These are phyloP conservation scores for Echeveria elegans DNA, from an alignment of 164 flowering plant species.

Conservation along the genomic window DNA sequence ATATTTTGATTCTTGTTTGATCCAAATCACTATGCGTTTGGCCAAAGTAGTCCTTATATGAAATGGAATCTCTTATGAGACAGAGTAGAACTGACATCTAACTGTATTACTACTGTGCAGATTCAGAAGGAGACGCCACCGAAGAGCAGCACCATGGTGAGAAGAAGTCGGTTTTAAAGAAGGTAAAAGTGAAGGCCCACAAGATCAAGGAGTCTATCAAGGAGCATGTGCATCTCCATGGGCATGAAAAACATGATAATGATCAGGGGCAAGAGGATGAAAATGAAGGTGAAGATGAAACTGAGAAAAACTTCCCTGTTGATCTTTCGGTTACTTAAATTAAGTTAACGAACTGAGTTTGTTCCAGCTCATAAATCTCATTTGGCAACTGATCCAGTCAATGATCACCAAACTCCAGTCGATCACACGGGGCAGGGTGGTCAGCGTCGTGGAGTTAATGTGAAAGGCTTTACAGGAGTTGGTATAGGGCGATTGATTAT, in stretches of 20 bases:
- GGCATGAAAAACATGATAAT: neutral
- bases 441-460: neutral
- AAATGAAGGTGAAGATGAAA: slow-evolving; percentile 35
- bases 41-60: too few species aligned
- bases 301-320: too few species aligned
- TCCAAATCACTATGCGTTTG: too few species aligned
- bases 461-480: neutral
- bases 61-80: too few species aligned
- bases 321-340: too few species aligned
- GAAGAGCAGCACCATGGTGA: neutral
- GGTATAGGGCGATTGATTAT: neutral
- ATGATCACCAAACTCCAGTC: slow-evolving; percentile 4
- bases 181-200: slow-evolving; percentile 61
- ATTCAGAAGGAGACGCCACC: neutral
- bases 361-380: slow-evolving; percentile 34
- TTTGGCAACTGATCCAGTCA: slow-evolving; percentile 3
- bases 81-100: too few species aligned
- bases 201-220: slow-evolving; percentile 41
- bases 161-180: slow-evolving; percentile 33
- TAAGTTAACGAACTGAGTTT: too few species aligned
- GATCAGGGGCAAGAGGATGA: slow-evolving; percentile 22
- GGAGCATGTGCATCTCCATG: slow-evolving; percentile 27
- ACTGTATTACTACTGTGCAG: neutral
- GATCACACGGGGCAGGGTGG: neutral
- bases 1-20: too few species aligned